Evolutionary conservation across 192 early-diverging fungal genomes (phyloP), one percentile per base, ranked within the genome.

Genomic region (Backusella westeae): DNA sequence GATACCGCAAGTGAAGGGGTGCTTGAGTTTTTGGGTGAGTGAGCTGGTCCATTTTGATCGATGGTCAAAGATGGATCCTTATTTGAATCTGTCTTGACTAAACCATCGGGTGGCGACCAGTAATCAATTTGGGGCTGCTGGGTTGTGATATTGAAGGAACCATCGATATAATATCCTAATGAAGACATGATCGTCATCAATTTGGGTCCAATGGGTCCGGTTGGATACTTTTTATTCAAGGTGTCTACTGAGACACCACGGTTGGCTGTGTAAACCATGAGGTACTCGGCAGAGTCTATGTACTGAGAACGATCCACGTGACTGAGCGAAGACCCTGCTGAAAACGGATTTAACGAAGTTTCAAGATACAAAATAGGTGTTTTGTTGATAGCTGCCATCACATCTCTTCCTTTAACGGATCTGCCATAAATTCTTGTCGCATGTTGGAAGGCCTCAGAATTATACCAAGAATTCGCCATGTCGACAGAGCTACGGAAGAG

Each of bases 261-360:
- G 21, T 84, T 66, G 29, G 73, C 76, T 39, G 73, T 59, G 63
- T 79, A 86, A 17, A 75, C 72, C 85, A 86, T 86, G 3, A 86
- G 71, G 73, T 82, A 86, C 69, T 86, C 83, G n/a, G 44, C 15
- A 21, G 74, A 73, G 21, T 72, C 72, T 1, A 74, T 21, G 67
- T 84, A 86, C 15, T 44, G 56, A 3, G 6, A 9, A 35, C 79
- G 79, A 65, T 86, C 85, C 29, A 84, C 74, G 73, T 86, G 85
- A 12, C 81, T 76, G 4, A 86, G 35, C 34, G 78, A 78, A 6
- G 85, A 86, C 2, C 83, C 83, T 26, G 42, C 23, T 34, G n/a
- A 6, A 70, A 75, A 86, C 2, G 82, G 82, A 34, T 17, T 49
- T 1, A 86, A 19, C 21, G 74, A 77, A n/a, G 85, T 84, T 69